Evolutionary conservation across 768 basidiomycete genomes (phyloP).

Genomic region (Guyanaporus albipodus): DNA sequence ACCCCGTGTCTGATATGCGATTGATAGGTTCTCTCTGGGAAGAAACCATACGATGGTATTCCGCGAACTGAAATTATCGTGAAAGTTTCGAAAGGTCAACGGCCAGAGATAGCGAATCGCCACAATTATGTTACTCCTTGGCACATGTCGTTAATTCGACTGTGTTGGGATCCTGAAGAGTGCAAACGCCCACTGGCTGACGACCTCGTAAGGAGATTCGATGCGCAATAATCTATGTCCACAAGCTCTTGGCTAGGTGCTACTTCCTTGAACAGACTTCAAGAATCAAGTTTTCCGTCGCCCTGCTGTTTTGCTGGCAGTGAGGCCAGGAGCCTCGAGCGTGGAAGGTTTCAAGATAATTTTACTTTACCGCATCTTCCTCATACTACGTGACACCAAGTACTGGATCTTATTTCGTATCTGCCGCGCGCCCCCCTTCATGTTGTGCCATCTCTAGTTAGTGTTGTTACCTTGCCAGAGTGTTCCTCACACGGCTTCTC

Average conservation of each 20-base stretch:
- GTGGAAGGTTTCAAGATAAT: not conserved
- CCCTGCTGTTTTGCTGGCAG: not conserved
- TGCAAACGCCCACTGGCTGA: conserved; percentile 14
- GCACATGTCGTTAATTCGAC: conserved; percentile 10
- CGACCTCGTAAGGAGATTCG: conserved; percentile 6
- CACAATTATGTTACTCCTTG: not conserved
- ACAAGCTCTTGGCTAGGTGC: not conserved
- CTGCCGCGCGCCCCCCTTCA: too few species aligned
- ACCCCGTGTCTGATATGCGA: conserved; percentile 4
- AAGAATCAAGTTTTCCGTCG: too few species aligned
- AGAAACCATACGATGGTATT: conserved; percentile 17
- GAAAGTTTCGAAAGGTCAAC: conserved; percentile 6
- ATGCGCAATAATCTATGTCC: not conserved
- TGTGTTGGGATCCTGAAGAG: conserved; percentile 19
- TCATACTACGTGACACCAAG: not conserved
- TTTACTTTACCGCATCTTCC: not conserved
- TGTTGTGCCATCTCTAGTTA: too few species aligned
- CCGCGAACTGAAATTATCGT: not conserved
- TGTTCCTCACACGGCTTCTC: too few species aligned
- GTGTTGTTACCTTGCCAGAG: too few species aligned
- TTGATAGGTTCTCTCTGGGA: conserved; percentile 19
- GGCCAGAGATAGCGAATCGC: conserved; percentile 10
- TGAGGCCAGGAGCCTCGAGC: not conserved
- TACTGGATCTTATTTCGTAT: not conserved
- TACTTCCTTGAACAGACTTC: too few species aligned